phyloP scores from a whole-genome alignment of 1,284 basidiomycete genomes.

The Caloboletus firmus region DNA sequence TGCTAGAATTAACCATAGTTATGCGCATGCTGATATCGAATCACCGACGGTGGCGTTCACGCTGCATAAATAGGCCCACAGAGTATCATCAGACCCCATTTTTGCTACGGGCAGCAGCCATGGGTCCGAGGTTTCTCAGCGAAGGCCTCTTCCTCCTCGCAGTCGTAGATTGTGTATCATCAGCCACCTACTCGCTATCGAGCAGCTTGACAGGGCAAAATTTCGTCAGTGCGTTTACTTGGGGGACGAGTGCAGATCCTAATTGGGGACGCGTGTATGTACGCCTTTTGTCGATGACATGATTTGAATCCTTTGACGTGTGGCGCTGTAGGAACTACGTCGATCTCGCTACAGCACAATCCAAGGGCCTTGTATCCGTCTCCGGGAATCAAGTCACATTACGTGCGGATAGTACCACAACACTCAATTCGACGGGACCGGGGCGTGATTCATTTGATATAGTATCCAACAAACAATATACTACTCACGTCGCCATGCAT shows the following conservation, averaged over 20 bases:
- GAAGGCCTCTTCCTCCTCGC: constrained; percentile 9
- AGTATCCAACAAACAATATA: constrained; percentile 32
- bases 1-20: too few species aligned
- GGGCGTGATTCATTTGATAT: constrained; percentile 40
- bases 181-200: constrained; percentile 13
- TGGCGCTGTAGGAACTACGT: constrained; percentile 15
- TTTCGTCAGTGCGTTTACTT: constrained; percentile 19
- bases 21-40: not conserved
- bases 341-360: constrained; percentile 8
- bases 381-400: constrained; percentile 16
- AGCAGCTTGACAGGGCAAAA: constrained; percentile 14
- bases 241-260: constrained; percentile 11
- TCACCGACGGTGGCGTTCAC: not conserved
- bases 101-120: not conserved
- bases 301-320: not conserved
- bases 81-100: not conserved
- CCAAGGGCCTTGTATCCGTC: constrained; percentile 17
- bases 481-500: constrained; percentile 38
- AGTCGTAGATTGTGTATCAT: constrained; percentile 4
- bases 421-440: constrained; percentile 27
- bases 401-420: constrained; percentile 19
- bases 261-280: constrained; percentile 25
- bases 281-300: not conserved
- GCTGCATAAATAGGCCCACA: constrained; percentile 7
- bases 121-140: not conserved